Evolutionary conservation across 179 eudicot genomes (phyloP), one percentile per base, ranked within the genome.

Genomic region (Beta corolliflora): DNA sequence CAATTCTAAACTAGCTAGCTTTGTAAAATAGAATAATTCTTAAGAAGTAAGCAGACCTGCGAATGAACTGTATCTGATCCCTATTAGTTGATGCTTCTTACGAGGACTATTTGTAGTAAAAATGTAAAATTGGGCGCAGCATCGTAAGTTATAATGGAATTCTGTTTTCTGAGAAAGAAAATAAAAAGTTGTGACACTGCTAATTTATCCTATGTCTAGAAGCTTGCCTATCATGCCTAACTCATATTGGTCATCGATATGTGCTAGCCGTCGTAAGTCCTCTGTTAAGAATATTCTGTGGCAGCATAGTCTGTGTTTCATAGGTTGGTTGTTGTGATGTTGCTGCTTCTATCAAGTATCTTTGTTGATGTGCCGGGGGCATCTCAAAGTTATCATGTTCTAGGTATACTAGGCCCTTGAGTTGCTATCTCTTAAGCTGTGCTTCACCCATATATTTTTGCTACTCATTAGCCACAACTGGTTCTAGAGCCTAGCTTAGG

Each of bases 331-430:
- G 2, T 48, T 9, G 3, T 48, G 52, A 48, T 48, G 52, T 77
- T 64, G 80, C 15, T 15, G 60, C 15, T 52, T 36, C 52, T 21
- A 2, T 53, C 70, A 76, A 7, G n/a, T 56, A 23, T 25, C 45
- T 10, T 16, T 73, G 61, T 61, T 63, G 74, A 41, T 64, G 61
- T 64, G 29, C 75, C 68, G 23, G 56, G 69, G 56, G 63, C 7
- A 46, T 45, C 6, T 29, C 9, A 16, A 29, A 25, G 59, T 52
- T 31, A 65, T 29, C 48, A 69, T 25, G 7, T 50, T n/a, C 21
- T 52, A 3, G 10, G 15, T 23, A 23, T 5, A 5, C n/a, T 50
- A 36, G 58, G 73, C 73, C 41, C 21, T 70, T 55, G 13, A 15
- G 41, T 21, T 56, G n/a, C 59, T 67, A 13, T 77, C 46, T 60